phyloP scores from a whole-genome alignment of 495 filamentous ascomycete species.

The Talaromyces thailandensis region DNA sequence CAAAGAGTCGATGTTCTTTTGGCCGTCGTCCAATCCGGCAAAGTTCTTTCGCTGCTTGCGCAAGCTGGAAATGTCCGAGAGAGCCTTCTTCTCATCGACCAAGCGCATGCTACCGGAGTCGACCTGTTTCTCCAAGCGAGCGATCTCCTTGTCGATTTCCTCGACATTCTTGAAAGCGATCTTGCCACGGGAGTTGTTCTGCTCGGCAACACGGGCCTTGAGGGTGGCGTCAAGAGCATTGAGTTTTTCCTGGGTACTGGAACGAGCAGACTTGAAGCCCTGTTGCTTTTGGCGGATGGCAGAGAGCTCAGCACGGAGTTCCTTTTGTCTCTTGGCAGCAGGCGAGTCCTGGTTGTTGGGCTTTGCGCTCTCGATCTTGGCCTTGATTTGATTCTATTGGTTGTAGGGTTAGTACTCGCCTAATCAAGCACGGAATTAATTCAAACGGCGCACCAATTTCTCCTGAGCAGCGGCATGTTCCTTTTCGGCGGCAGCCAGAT shows the following conservation, averaged over 20 bases:
- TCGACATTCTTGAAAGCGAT: conserved; percentile 78
- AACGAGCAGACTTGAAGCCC: conserved; percentile 69
- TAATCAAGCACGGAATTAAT: background rate
- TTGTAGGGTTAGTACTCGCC: background rate
- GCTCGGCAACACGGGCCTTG: conserved; percentile 70
- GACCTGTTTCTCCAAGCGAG: conserved; percentile 70
- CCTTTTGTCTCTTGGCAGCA: conserved; percentile 64
- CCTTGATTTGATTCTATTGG: conserved; percentile 67
- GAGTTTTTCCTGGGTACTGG: conserved; percentile 72
- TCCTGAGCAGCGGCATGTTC: conserved; percentile 65
- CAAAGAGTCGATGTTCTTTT: conserved; percentile 76
- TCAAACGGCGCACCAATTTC: conserved; percentile 49
- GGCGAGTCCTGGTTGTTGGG: conserved; percentile 70
- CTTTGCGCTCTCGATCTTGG: conserved; percentile 71
- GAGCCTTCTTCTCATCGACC: conserved; percentile 93
- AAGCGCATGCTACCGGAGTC: conserved; percentile 82
- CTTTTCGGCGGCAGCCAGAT: conserved; percentile 70
- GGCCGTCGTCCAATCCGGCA: conserved; percentile 64
- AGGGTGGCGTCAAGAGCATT: conserved; percentile 75
- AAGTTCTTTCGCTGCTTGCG: conserved; percentile 89
- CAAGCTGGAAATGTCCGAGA: conserved; percentile 69
- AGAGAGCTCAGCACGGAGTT: conserved; percentile 63
- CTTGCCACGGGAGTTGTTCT: conserved; percentile 69
- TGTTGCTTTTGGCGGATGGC: conserved; percentile 74
- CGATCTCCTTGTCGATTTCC: conserved; percentile 77